Evolutionary conservation across 208 protist species (phyloP).

Genomic region (Jaenimonas drosophilae): DNA sequence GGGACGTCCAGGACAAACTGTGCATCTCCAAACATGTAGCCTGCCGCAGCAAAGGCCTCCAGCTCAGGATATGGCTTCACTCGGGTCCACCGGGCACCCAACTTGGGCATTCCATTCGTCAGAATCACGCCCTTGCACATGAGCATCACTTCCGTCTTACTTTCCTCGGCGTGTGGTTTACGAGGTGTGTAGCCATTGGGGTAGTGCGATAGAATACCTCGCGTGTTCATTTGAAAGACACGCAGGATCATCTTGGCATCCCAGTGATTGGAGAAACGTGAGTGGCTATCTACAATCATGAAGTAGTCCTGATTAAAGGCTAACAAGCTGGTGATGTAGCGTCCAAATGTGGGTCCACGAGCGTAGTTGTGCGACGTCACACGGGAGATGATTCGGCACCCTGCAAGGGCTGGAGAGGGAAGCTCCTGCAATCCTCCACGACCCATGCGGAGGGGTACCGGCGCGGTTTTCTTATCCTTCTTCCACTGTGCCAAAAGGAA

Average conservation of each 20-base stretch:
- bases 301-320: slow-evolving; percentile 79
- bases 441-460: slow-evolving; percentile 4
- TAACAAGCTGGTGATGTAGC: slow-evolving; percentile 71
- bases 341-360: slow-evolving; percentile 69
- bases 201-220: slow-evolving; percentile 70
- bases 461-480: neutral
- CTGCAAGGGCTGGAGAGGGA: slow-evolving; percentile 18
- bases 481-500: slow-evolving; percentile 3
- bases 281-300: slow-evolving; percentile 84
- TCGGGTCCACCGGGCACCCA: slow-evolving; percentile 32
- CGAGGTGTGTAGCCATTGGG: slow-evolving; percentile 62
- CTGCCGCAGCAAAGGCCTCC: slow-evolving; percentile 61
- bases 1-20: slow-evolving; percentile 71
- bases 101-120: slow-evolving; percentile 52
- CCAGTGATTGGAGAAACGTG: slow-evolving; percentile 58
- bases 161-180: slow-evolving; percentile 26
- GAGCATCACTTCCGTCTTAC: slow-evolving; percentile 28
- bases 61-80: slow-evolving; percentile 13
- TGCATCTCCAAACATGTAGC: slow-evolving; percentile 70
- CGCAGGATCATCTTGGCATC: slow-evolving; percentile 63
- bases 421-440: slow-evolving; percentile 25
- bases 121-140: slow-evolving; percentile 68
- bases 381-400: slow-evolving; percentile 50
- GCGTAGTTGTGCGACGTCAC: slow-evolving; percentile 21
- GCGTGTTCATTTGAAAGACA: slow-evolving; percentile 47